Conservation (phyloP, 2,329 filamentous ascomycete genomes). For the Nothomitra cinnamomea region DNA sequence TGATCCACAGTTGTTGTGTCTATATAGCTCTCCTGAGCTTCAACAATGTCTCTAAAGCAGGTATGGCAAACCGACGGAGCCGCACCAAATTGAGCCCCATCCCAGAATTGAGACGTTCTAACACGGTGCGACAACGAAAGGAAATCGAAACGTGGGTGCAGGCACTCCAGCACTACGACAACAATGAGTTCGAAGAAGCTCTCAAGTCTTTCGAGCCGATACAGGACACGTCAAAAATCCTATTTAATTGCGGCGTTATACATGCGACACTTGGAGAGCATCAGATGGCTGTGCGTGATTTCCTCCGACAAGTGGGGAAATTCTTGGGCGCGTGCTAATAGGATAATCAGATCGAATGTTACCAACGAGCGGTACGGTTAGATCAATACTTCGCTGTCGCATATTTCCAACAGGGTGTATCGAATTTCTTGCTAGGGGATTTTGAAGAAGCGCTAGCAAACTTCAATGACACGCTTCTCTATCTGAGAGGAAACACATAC, state of each 20-base stretch:
- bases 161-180: slow-evolving; percentile 83
- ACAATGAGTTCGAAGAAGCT: slow-evolving; percentile 90
- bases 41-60: slow-evolving; percentile 14
- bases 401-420: slow-evolving; percentile 96
- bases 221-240: slow-evolving; percentile 88
- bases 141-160: slow-evolving; percentile 98
- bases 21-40: neutral
- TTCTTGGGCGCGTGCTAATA: slow-evolving; percentile 12
- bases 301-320: neutral
- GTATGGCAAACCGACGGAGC: slow-evolving; percentile 6
- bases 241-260: slow-evolving; percentile 97
- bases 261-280: slow-evolving; percentile 93
- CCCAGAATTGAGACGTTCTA: neutral
- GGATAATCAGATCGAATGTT: slow-evolving; percentile 62
- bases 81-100: no score
- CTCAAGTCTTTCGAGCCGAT: slow-evolving; percentile 72
- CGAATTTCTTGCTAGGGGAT: slow-evolving; percentile 91
- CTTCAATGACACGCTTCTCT: slow-evolving; percentile 94
- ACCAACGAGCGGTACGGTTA: slow-evolving; percentile 75
- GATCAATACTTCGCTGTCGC: slow-evolving; percentile 95
- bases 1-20: neutral
- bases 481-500: slow-evolving; percentile 86
- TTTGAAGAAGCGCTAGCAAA: slow-evolving; percentile 95
- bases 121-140: slow-evolving; percentile 27
- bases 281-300: slow-evolving; percentile 63